phyloP scores from a whole-genome alignment of 345 rosid species.

The Dovyalis caffra region DNA sequence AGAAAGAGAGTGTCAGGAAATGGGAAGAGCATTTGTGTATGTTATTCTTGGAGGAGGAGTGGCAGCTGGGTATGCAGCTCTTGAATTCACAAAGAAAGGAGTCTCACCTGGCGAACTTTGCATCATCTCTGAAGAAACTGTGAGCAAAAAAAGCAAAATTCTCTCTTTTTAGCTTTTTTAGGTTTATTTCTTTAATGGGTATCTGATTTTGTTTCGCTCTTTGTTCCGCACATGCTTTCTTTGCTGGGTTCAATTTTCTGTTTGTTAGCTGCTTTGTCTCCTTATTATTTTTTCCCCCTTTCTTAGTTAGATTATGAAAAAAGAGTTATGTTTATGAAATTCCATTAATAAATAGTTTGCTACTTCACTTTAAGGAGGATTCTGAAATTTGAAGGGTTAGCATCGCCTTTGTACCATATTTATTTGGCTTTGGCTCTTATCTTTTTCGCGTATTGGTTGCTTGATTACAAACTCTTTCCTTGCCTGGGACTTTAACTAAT shows the following conservation, averaged over 20 bases:
- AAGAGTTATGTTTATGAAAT: not conserved
- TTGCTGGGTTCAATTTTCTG: not conserved
- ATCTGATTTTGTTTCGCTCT: not conserved
- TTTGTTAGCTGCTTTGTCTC: conserved; percentile 5
- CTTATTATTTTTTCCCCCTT: not conserved
- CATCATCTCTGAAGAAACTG: conserved; percentile 91
- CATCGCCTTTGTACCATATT: not conserved
- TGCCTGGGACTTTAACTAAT: not conserved
- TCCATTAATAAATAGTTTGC: not conserved
- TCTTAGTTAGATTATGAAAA: not conserved
- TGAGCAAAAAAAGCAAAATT: conserved; percentile 22
- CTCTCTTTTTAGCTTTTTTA: not conserved
- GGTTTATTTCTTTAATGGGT: conserved; percentile 7
- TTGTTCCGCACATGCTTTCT: conserved; percentile 1
- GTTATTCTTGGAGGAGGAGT: conserved; percentile 98
- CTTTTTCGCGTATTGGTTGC: not conserved
- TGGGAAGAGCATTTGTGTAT: conserved; percentile 97
- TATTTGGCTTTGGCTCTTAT: not conserved
- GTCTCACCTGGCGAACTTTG: conserved; percentile 86
- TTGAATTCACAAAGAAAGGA: conserved; percentile 79
- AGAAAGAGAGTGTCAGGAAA: conserved; percentile 19
- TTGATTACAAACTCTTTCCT: not conserved
- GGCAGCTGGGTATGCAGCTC: conserved; percentile 94
- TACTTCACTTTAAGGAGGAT: not conserved
- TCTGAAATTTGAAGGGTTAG: not conserved